Percentiles rank a stretch among this genome's conserved stretches.
Conservation (phyloP, 345 rosid genomes). For the Syzygium jambos region DNA sequence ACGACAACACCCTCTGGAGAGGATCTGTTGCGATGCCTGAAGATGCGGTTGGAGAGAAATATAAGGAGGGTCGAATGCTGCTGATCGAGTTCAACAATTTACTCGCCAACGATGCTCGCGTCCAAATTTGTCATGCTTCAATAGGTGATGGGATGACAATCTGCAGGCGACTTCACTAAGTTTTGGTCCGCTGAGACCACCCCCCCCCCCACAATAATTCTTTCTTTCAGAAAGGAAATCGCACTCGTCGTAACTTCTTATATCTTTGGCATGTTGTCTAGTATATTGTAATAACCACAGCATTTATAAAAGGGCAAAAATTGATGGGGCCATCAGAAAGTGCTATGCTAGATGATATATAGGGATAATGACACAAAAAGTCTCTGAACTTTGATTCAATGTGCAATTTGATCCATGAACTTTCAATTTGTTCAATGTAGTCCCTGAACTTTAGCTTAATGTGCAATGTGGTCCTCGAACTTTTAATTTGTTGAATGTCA, state of each 20-base stretch:
- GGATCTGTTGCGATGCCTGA: conserved; percentile 28
- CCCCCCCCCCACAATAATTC: neutral
- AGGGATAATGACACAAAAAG: no score
- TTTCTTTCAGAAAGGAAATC: neutral
- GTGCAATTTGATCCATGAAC: no score
- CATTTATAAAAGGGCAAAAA: neutral
- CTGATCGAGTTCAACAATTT: conserved; percentile 30
- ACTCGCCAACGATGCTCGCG: conserved; percentile 42
- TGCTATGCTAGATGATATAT: neutral
- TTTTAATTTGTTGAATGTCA: no score
- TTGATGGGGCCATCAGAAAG: neutral
- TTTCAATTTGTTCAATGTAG: no score
- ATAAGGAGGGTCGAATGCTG: conserved; percentile 10
- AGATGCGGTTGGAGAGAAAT: conserved; percentile 5
- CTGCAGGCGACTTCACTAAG: conserved; percentile 18
- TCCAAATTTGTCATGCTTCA: conserved; percentile 46
- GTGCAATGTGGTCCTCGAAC: no score
- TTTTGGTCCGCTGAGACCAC: neutral
- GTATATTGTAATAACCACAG: neutral
- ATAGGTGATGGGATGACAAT: conserved; percentile 68
- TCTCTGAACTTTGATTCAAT: no score
- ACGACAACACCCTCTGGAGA: conserved; percentile 39
- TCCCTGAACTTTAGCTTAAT: no score
- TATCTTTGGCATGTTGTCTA: neutral
- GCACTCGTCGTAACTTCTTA: neutral